Evolutionary conservation across 768 basidiomycete genomes (phyloP), one percentile per base, ranked within the genome.

Genomic region (Amylocystis lapponica): DNA sequence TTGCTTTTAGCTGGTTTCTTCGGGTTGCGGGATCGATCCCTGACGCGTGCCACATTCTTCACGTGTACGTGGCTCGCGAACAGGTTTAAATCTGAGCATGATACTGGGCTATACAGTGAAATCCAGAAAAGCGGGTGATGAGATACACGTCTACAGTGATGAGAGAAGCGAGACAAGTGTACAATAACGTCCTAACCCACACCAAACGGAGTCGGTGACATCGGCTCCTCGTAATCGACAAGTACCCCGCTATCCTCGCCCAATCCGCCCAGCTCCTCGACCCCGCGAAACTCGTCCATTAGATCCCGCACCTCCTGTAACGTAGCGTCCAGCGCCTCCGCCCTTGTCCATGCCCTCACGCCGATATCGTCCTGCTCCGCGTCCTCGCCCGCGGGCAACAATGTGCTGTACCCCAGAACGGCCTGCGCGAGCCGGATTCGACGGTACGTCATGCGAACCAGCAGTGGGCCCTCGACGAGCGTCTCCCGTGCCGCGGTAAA

Each of bases 401-500:
- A 59, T 4, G 65, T 57, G 13, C 72, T 67, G 57, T 85, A 86
- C 2, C 84, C 83, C 70, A 85, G 71, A 40, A 67, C 71, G 11
- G 65, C 66, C 60, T 86, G 84, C 19, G 83, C 79, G 2, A 72
- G 58, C 16, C 84, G 68, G 20, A 87, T 75, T 22, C 82, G 66
- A 26, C 67, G 67, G 53, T 81, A 83, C 12, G 83, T 85, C 27
- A 65, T 70, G 27, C 65, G 67, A n/a, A 77, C 65, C 2, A 87
- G 72, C 16, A 66, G 54, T 5, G 68, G 37, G 1, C 78, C 80
- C 46, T 67, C 72, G 31, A 86, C 68, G 20, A 65, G 68, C 19
- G 66, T 67, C 22, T 68, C 65, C 40, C 67, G 66, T 3, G 66
- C 51, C 9, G 53, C 47, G 20, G 45, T 51, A 3, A 61, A 46